phyloP scores from a whole-genome alignment of 2,329 filamentous ascomycete species.

The Sporothrix protearum region DNA sequence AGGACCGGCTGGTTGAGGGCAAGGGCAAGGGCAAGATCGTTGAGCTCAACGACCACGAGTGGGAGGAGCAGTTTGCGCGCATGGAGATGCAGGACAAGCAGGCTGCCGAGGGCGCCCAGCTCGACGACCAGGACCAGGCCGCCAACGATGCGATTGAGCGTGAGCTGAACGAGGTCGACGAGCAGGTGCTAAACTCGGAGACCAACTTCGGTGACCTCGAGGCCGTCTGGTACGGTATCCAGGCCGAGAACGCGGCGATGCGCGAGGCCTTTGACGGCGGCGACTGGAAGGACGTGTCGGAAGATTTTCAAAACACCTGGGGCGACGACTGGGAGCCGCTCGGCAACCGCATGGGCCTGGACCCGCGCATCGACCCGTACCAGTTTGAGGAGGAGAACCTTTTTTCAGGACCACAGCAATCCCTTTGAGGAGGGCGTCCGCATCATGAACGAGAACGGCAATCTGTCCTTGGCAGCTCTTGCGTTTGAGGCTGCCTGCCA shows the following conservation, averaged over 20 bases:
- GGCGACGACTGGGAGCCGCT: conserved; percentile 66
- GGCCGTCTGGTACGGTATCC: conserved; percentile 78
- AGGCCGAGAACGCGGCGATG: conserved; percentile 68
- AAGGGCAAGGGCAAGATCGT: conserved; percentile 79
- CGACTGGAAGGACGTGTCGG: conserved; percentile 48
- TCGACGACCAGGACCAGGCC: conserved; percentile 77
- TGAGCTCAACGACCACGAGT: conserved; percentile 87
- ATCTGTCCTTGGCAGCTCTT: conserved; percentile 85
- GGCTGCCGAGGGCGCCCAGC: conserved; percentile 66
- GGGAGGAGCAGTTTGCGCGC: conserved; percentile 94
- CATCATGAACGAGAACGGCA: conserved; percentile 90
- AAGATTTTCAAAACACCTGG: conserved; percentile 26
- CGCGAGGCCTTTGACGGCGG: conserved; percentile 67
- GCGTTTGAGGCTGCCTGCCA: conserved; percentile 96
- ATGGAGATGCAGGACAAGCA: conserved; percentile 67
- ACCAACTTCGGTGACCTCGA: conserved; percentile 84
- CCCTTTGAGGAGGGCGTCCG: conserved; percentile 90
- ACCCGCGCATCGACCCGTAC: conserved; percentile 82
- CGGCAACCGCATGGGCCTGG: conserved; percentile 57
- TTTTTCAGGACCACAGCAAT: conserved; percentile 71
- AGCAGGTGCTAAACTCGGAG: conserved; percentile 59
- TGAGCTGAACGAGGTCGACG: conserved; percentile 84
- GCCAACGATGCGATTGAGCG: conserved; percentile 66
- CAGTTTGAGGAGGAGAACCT: conserved; percentile 94
- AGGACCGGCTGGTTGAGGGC: conserved; percentile 43